Evolutionary conservation across 208 protist species (phyloP).

Genomic region (Leishmania tropica): DNA sequence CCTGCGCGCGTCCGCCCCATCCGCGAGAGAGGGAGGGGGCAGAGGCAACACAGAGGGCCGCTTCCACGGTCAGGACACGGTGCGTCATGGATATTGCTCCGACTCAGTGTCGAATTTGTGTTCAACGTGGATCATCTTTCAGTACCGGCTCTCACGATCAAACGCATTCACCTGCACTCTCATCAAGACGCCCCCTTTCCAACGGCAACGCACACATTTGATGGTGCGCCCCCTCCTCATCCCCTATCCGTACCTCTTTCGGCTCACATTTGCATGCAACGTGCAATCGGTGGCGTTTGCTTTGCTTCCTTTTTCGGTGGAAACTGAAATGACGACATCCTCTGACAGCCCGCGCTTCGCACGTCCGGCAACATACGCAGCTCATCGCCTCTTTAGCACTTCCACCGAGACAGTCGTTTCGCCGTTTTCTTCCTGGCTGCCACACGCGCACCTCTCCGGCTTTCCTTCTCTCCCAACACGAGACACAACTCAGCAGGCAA

Average conservation of each 20-base stretch:
- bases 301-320: not conserved
- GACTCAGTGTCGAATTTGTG: constrained; percentile 52
- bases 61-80: constrained; percentile 35
- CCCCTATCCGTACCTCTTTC: constrained; percentile 48
- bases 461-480: not conserved
- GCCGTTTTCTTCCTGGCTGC: not conserved
- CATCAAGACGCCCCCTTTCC: not conserved
- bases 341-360: not conserved
- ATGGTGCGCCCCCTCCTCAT: too few species aligned
- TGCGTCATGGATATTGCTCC: constrained; percentile 35
- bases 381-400: not conserved
- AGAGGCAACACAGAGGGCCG: constrained; percentile 6
- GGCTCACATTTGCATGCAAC: constrained; percentile 46
- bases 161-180: not conserved
- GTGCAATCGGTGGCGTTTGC: constrained; percentile 25
- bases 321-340: not conserved
- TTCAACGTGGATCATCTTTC: constrained; percentile 38
- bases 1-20: not conserved
- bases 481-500: not conserved
- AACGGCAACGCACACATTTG: not conserved
- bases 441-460: not conserved
- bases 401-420: not conserved
- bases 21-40: not conserved
- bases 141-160: not conserved
- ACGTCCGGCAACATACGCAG: not conserved